These are phyloP conservation scores for Entonaema liquescens DNA, from an alignment of 495 filamentous ascomycete species.

Conservation along the genomic window DNA sequence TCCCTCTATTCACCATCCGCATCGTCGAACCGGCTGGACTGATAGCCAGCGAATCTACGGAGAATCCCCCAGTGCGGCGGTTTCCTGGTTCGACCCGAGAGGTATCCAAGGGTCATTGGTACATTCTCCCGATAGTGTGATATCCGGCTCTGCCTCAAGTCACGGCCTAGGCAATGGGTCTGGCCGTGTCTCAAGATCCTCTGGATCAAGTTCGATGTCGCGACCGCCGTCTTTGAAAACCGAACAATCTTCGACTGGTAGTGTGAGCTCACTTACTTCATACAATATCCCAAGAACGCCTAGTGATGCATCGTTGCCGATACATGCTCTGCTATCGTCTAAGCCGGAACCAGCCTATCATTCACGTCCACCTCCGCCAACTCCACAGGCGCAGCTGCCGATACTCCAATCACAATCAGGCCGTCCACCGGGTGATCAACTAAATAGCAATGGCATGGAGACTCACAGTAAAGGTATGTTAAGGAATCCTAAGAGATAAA, in stretches of 20 bases:
- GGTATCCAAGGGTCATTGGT: conserved; percentile 26
- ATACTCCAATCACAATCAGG: conserved; percentile 33
- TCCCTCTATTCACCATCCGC: conserved; percentile 19
- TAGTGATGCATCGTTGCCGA: conserved; percentile 55
- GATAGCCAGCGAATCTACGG: conserved; percentile 32
- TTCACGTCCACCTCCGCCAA: neutral
- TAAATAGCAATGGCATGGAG: conserved; percentile 10
- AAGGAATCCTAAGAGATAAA: neutral
- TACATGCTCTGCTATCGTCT: conserved; percentile 55
- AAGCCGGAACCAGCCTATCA: conserved; percentile 43
- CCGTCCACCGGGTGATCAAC: conserved; percentile 29
- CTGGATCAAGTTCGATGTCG: conserved; percentile 38
- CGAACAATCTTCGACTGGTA: conserved; percentile 52
- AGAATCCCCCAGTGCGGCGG: conserved; percentile 12
- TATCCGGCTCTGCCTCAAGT: conserved; percentile 19
- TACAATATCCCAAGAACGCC: conserved; percentile 50
- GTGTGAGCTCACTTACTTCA: conserved; percentile 44
- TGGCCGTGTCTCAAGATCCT: conserved; percentile 37
- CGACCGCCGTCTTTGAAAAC: conserved; percentile 48
- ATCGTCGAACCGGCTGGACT: conserved; percentile 31
- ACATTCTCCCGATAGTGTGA: conserved; percentile 39
- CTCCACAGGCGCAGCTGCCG: conserved; percentile 31
- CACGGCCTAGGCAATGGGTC: conserved; percentile 17
- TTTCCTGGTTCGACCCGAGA: conserved; percentile 44
- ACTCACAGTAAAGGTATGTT: conserved; percentile 19